Percentiles rank a stretch among this genome's conserved stretches.
phyloP scores from a whole-genome alignment of 371 early-diverging fungal genomes.

The Syncephalis fuscata region DNA sequence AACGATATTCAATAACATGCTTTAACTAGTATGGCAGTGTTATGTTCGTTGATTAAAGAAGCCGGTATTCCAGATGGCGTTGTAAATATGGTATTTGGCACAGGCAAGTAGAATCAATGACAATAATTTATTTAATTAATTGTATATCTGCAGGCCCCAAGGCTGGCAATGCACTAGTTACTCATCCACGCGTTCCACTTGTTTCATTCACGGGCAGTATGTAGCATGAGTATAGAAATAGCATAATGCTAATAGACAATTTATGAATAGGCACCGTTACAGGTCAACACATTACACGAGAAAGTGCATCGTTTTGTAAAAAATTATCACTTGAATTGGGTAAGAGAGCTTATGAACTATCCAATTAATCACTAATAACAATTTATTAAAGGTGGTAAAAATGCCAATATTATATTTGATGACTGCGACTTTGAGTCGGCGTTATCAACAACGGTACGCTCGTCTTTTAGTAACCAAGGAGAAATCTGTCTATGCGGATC shows the following conservation, averaged over 20 bases:
- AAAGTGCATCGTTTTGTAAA: slow-evolving; percentile 34
- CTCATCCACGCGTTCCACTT: slow-evolving; percentile 39
- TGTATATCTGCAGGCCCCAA: slow-evolving; percentile 10
- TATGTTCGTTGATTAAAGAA: slow-evolving; percentile 35
- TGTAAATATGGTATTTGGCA: slow-evolving; percentile 64
- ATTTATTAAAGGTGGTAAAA: slow-evolving; percentile 36
- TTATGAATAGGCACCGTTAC: slow-evolving; percentile 36
- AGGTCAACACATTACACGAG: slow-evolving; percentile 28
- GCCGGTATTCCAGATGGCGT: slow-evolving; percentile 58
- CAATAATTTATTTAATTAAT: neutral
- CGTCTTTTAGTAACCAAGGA: slow-evolving; percentile 56
- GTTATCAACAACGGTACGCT: slow-evolving; percentile 26
- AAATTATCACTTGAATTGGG: slow-evolving; percentile 53
- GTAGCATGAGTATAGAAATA: neutral
- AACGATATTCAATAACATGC: neutral
- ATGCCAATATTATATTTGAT: slow-evolving; percentile 53
- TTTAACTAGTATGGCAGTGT: slow-evolving; percentile 11
- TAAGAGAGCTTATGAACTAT: neutral
- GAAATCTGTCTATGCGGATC: slow-evolving; percentile 45
- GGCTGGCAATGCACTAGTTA: slow-evolving; percentile 43
- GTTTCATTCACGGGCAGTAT: slow-evolving; percentile 61
- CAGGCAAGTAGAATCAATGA: slow-evolving; percentile 13
- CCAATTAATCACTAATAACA: neutral
- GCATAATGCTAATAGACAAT: neutral
- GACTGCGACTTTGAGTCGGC: slow-evolving; percentile 50